Conservation (phyloP, 2,329 filamentous ascomycete genomes). For the Podosphaera fusca region DNA sequence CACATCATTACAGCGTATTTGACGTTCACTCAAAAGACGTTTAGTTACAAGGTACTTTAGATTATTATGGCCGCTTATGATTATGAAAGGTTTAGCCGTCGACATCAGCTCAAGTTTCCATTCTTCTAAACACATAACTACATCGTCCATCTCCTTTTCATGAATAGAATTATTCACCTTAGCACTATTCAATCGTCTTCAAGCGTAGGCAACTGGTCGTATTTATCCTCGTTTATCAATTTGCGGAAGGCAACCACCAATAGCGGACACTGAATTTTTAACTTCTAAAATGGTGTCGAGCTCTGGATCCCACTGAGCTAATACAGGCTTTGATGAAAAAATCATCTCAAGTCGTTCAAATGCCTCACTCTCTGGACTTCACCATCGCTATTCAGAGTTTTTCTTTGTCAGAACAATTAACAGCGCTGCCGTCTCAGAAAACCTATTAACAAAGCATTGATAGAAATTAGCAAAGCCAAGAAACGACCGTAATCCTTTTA, state of each 20-base stretch:
- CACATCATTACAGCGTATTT: not conserved
- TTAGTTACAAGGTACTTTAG: not conserved
- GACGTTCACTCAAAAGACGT: not conserved
- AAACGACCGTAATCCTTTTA: not conserved
- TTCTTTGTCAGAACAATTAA: not conserved
- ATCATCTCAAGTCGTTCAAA: not conserved
- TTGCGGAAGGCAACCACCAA: not conserved
- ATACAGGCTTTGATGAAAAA: not conserved
- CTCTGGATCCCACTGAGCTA: not conserved
- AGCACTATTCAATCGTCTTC: not conserved
- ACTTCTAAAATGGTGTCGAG: not conserved
- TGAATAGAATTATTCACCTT: not conserved
- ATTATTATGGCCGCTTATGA: not conserved
- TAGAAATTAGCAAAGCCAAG: not conserved
- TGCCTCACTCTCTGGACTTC: not conserved
- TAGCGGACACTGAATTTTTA: not conserved
- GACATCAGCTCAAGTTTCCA: not conserved
- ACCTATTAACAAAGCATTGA: not conserved
- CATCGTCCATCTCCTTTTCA: not conserved
- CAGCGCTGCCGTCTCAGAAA: not conserved
- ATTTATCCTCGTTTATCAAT: not conserved
- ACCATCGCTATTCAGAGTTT: not conserved
- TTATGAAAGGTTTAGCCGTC: not conserved
- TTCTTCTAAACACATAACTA: not conserved
- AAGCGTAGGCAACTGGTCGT: not conserved